phyloP scores from a whole-genome alignment of 192 early-diverging fungal species.

The Oehlia diaphana region DNA sequence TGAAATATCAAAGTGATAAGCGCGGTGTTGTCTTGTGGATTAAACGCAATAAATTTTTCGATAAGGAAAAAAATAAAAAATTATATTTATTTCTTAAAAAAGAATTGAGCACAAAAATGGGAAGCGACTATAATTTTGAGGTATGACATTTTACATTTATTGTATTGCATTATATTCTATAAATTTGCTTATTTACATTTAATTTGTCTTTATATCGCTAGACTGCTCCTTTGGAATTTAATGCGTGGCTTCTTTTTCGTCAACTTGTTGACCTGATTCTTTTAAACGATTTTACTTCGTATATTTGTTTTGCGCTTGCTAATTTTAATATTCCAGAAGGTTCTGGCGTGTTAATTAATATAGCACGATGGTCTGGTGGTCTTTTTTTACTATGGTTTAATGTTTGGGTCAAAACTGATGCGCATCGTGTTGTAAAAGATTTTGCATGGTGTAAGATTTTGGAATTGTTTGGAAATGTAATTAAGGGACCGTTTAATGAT shows the following conservation, averaged over 20 bases:
- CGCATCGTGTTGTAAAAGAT: slow-evolving; percentile 93
- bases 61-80: slow-evolving; percentile 53
- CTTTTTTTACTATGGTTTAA: slow-evolving; percentile 84
- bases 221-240: slow-evolving; percentile 91
- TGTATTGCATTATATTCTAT: slow-evolving; percentile 1
- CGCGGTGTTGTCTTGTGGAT: slow-evolving; percentile 70
- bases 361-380: slow-evolving; percentile 78
- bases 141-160: slow-evolving; percentile 40
- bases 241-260: slow-evolving; percentile 94
- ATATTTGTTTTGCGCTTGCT: slow-evolving; percentile 78
- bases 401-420: slow-evolving; percentile 95
- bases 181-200: neutral
- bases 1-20: slow-evolving; percentile 79
- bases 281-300: slow-evolving; percentile 90
- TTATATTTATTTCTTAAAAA: slow-evolving; percentile 61
- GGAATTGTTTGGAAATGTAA: neutral
- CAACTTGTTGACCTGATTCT: slow-evolving; percentile 90
- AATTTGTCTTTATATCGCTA: slow-evolving; percentile 13
- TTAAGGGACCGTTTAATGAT: slow-evolving; percentile 20
- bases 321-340: slow-evolving; percentile 75
- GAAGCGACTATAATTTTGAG: slow-evolving; percentile 75
- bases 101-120: slow-evolving; percentile 80
- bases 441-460: slow-evolving; percentile 91
- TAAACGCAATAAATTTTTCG: slow-evolving; percentile 68
- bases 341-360: slow-evolving; percentile 59